Evolutionary conservation across 441 rosid genomes (phyloP).

Genomic region (Hura crepitans): DNA sequence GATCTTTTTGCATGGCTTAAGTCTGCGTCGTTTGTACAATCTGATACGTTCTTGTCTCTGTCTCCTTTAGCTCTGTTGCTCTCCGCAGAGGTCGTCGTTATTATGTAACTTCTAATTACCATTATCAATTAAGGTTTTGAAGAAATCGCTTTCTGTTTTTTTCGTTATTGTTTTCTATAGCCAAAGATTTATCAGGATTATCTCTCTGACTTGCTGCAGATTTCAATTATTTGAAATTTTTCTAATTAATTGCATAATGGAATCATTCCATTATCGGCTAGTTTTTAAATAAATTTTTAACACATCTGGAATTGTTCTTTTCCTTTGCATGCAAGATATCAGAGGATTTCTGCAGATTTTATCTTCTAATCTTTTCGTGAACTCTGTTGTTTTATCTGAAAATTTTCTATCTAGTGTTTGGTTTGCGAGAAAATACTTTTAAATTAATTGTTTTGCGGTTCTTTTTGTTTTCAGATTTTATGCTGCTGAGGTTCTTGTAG

Average conservation of each 20-base stretch:
- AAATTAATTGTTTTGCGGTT: too few relatives aligned
- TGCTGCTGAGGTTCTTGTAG: conserved; percentile 77
- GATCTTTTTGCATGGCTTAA: conserved; percentile 37
- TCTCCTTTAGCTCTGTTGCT: conserved; percentile 25
- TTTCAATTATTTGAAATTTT: conserved; percentile 28
- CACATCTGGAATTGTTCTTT: conserved; percentile 14
- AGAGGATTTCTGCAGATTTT: not conserved
- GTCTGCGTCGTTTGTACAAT: conserved; percentile 22
- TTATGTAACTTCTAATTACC: not conserved
- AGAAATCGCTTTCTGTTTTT: conserved; percentile 22
- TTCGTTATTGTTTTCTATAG: conserved; percentile 6
- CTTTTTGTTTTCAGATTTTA: conserved; percentile 46
- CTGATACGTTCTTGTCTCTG: conserved; percentile 41
- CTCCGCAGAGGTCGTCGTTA: conserved; percentile 19
- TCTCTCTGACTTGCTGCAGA: conserved; percentile 32
- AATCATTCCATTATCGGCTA: conserved; percentile 16
- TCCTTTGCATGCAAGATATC: conserved; percentile 25
- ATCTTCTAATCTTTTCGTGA: not conserved
- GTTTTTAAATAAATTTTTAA: not conserved
- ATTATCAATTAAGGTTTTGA: not conserved
- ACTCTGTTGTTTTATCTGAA: not conserved
- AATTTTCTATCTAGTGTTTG: conserved; percentile 6
- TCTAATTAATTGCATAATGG: conserved; percentile 24
- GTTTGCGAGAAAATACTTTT: not conserved
- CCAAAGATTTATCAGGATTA: conserved; percentile 20